Base-by-base conservation (phyloP, 495 filamentous ascomycete species). In the Xylaria castorea region DNA sequence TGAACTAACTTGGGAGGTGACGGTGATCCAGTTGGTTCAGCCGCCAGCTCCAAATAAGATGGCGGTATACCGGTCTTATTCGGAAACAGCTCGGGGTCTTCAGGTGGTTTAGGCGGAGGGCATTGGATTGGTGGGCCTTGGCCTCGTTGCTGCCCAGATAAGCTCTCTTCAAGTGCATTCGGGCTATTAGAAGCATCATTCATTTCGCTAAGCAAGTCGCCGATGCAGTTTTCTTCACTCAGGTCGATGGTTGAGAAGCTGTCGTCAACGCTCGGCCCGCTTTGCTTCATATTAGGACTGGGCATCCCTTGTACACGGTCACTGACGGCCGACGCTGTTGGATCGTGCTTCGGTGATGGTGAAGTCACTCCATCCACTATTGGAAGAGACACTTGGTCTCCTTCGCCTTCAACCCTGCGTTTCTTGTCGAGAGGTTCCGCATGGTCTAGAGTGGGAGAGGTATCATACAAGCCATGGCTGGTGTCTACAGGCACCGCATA, bases 231-330 rank as follows among this genome's bases (percentile, higher is more conserved):
- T 5, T 72, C 70, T 12, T 72, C 70, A 14, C n/a, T 40, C 8
- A 51, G 46, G 51, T 72, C 70, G 36, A 67, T 36, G 2, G 61
- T 44, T 22, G 50, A 61, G 42, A 72, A 57, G n/a, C 16, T 51
- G 6, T 72, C 62, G n/a, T 30, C 14, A 1, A 50, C 5, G 58
- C 34, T 32, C 40, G 4, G 38, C 22, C 20, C 20, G 34, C 48
- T 14, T n/a, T 50, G 51, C 40, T 58, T 30, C 50, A 36, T 5
- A 22, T 42, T 4, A 36, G 48, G 22, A 44, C 27, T 5, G 8
- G 25, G 27, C 1, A 18, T 46, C 22, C 42, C 40, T 25, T 22
- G 32, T 9, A 70, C 25, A 44, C 11, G 55, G 67, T 50, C 53
- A 34, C 30, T 18, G 27, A 36, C 25, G 3, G 16, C 22, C 0